Percentiles rank a stretch among this genome's conserved stretches.
phyloP scores from a whole-genome alignment of 208 protist genomes.

The Wallacemonas rigidus region DNA sequence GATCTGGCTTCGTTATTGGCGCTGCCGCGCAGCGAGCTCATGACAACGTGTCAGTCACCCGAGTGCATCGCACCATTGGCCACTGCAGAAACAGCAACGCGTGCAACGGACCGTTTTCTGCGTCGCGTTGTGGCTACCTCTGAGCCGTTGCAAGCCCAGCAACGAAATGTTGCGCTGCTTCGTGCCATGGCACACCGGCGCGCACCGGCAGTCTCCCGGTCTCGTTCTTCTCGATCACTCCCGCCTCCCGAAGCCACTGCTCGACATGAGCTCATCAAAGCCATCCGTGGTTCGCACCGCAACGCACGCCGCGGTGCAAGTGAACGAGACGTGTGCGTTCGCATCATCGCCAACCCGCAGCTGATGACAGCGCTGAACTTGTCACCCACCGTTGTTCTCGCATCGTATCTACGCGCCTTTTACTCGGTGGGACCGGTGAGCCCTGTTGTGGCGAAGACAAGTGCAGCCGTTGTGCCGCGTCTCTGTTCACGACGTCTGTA shows the following conservation, averaged over 20 bases:
- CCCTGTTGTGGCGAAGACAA: constrained; percentile 29
- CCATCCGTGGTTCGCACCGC: background rate
- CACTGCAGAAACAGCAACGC: background rate
- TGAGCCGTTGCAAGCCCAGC: background rate
- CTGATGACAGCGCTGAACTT: constrained; percentile 35
- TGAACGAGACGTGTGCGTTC: background rate
- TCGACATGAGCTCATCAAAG: constrained; percentile 4
- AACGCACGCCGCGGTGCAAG: background rate
- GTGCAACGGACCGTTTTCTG: constrained; percentile 1
- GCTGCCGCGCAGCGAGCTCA: constrained; percentile 7
- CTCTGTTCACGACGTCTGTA: constrained; percentile 30
- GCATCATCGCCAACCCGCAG: constrained; percentile 22
- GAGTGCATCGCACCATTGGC: background rate
- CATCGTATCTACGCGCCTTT: constrained; percentile 39
- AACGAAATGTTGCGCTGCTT: constrained; percentile 4
- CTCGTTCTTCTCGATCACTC: background rate
- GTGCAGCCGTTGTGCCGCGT: constrained; percentile 29
- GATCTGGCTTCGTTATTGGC: background rate
- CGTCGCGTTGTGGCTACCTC: constrained; percentile 1
- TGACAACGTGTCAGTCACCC: background rate
- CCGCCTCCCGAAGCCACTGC: background rate
- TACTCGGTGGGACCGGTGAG: constrained; percentile 30
- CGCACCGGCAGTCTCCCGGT: background rate
- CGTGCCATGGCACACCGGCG: constrained; percentile 5
- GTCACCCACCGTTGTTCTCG: constrained; percentile 40